phyloP scores from a whole-genome alignment of 2,329 filamentous ascomycete genomes.

The Stenocarpella maydis region DNA sequence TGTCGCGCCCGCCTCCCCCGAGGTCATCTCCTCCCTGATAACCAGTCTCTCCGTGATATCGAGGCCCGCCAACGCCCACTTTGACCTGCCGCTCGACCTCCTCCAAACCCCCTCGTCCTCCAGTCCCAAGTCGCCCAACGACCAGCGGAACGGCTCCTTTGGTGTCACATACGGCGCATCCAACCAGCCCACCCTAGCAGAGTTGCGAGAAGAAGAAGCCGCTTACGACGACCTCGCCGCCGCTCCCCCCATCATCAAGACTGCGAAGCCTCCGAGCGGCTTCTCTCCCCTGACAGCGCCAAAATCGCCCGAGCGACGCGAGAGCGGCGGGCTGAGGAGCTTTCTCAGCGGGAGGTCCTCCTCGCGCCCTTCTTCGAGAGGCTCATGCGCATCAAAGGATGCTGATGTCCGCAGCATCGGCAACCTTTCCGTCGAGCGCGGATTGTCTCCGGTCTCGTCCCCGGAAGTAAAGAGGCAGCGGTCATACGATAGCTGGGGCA shows the following conservation, averaged over 20 bases:
- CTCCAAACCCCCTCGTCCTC: constrained; percentile 44
- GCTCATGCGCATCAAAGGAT: constrained; percentile 62
- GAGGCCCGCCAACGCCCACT: constrained; percentile 72
- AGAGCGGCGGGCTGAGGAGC: constrained; percentile 60
- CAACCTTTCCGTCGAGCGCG: constrained; percentile 69
- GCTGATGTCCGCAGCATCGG: constrained; percentile 70
- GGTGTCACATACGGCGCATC: constrained; percentile 79
- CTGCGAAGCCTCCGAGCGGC: constrained; percentile 81
- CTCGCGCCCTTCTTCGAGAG: constrained; percentile 67
- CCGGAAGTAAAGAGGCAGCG: constrained; percentile 60
- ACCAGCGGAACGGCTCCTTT: constrained; percentile 61
- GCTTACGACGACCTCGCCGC: constrained; percentile 69
- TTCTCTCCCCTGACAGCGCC: constrained; percentile 75
- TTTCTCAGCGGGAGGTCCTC: constrained; percentile 60
- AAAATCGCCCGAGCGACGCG: constrained; percentile 58
- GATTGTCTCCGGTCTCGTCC: constrained; percentile 48
- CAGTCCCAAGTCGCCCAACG: constrained; percentile 41
- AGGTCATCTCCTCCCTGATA: constrained; percentile 75
- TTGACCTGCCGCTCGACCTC: constrained; percentile 64
- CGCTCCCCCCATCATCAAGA: constrained; percentile 77
- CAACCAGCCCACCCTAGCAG: constrained; percentile 58
- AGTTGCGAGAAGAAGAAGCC: constrained; percentile 55
- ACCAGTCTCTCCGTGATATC: constrained; percentile 75
- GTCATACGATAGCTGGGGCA: constrained; percentile 70
- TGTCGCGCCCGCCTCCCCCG: constrained; percentile 64